Conservation (phyloP, 1,284 basidiomycete genomes). For the Boletellus dicymbophilus region DNA sequence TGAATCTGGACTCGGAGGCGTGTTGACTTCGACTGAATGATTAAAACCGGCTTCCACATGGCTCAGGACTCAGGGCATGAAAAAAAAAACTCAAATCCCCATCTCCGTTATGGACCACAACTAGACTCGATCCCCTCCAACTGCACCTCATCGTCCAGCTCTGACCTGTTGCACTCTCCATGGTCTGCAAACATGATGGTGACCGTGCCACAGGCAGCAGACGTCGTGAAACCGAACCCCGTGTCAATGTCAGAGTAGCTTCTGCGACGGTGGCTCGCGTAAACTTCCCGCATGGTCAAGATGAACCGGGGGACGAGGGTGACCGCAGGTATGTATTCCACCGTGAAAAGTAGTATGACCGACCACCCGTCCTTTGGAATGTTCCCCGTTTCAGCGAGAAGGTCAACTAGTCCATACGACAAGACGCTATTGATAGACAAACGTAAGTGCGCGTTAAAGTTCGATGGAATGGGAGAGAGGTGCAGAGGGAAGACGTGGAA, state of each 20-base stretch:
- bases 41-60: no score
- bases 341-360: background rate
- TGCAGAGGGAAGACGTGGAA: background rate
- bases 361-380: background rate
- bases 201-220: no score
- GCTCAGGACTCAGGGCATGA: no score
- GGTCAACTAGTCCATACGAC: background rate
- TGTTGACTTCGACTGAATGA: no score
- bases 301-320: conserved; percentile 9
- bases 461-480: background rate
- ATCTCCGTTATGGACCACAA: no score
- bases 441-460: background rate
- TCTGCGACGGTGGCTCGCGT: background rate
- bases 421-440: background rate
- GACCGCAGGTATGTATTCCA: background rate
- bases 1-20: no score
- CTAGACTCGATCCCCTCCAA: no score
- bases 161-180: no score
- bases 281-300: conserved; percentile 4
- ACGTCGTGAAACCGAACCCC: conserved; percentile 6
- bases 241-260: conserved; percentile 1
- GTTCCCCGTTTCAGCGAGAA: background rate
- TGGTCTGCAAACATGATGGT: conserved; percentile 2
- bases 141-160: no score
- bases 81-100: no score